A percentile compares a stretch with the other conserved stretches of the same genome.
These are phyloP conservation scores for Curvularia sp. DNA, from an alignment of 2,329 filamentous ascomycete species.

Conservation along the genomic window DNA sequence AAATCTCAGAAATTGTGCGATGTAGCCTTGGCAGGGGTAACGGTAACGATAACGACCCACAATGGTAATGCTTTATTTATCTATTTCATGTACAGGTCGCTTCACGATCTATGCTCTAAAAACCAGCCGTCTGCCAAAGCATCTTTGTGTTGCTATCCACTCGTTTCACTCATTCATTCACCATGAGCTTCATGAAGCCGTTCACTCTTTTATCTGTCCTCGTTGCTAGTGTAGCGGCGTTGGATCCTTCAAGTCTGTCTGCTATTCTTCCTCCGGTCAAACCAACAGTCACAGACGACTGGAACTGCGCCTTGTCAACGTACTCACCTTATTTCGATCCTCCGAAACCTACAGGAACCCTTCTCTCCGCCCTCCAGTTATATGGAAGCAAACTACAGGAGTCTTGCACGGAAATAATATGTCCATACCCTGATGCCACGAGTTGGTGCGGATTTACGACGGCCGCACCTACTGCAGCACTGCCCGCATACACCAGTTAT, in stretches of 20 bases:
- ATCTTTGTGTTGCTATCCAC: background rate
- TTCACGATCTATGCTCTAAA: background rate
- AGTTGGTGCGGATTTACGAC: constrained; percentile 8
- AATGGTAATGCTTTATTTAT: too few species aligned
- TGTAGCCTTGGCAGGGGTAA: background rate
- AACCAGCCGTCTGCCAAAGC: background rate
- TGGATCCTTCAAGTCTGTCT: constrained; percentile 1
- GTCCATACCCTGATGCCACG: constrained; percentile 6
- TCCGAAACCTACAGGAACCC: constrained; percentile 9
- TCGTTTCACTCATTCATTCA: constrained; percentile 4
- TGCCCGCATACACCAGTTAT: constrained; percentile 9
- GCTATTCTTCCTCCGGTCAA: background rate
- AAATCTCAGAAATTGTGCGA: background rate
- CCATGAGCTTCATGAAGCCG: constrained; percentile 5
- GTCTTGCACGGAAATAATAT: background rate
- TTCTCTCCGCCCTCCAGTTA: constrained; percentile 4
- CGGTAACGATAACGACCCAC: too few species aligned
- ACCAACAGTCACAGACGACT: constrained; percentile 7
- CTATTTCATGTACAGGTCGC: too few species aligned
- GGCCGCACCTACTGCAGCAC: constrained; percentile 2
- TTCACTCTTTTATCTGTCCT: constrained; percentile 9
- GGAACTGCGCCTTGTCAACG: constrained; percentile 7
- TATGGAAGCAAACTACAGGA: background rate
- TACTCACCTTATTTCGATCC: constrained; percentile 6
- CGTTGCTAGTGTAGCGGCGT: constrained; percentile 1